Percentiles rank a stretch among this genome's conserved stretches.
Evolutionary conservation across 179 eudicot species (phyloP).

Genomic region (Drosera spatulata): DNA sequence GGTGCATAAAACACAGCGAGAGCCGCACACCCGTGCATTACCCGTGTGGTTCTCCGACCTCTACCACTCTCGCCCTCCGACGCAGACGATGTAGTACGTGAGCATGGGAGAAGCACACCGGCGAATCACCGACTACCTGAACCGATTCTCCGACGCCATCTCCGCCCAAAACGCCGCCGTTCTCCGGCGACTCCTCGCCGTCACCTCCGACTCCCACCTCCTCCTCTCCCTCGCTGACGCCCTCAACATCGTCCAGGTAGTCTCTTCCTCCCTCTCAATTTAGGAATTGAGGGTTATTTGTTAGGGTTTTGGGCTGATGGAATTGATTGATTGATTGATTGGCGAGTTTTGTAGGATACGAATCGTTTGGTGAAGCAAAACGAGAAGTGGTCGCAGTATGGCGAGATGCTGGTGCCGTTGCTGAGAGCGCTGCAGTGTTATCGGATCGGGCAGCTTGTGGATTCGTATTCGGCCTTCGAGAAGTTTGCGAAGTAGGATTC

Average conservation of each 20-base stretch:
- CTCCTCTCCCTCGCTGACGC: conserved; percentile 77
- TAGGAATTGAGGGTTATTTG: too few species aligned
- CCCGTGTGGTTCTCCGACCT: too few species aligned
- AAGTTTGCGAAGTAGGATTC: conserved; percentile 67
- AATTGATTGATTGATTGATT: conserved; percentile 3
- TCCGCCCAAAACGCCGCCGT: conserved; percentile 49
- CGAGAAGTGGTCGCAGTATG: conserved; percentile 34
- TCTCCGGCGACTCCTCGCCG: conserved; percentile 54
- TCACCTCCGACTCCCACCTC: conserved; percentile 51
- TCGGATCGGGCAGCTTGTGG: conserved; percentile 57
- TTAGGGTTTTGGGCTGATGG: not conserved
- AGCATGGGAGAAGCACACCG: conserved; percentile 97
- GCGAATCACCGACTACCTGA: conserved; percentile 57
- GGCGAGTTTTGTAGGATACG: conserved; percentile 37
- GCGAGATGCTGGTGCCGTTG: conserved; percentile 54
- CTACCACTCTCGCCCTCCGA: too few species aligned
- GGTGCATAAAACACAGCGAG: too few species aligned
- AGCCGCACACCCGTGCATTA: too few species aligned
- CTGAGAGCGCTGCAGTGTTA: conserved; percentile 74
- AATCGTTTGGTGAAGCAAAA: conserved; percentile 56
- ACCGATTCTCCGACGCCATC: conserved; percentile 65
- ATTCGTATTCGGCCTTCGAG: conserved; percentile 70
- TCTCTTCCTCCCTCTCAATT: too few species aligned
- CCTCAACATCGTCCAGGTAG: conserved; percentile 74
- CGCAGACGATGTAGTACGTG: conserved; percentile 34